Evolutionary conservation across 805 yeast genomes (phyloP).

Genomic region (Kuraishia capsulata): DNA sequence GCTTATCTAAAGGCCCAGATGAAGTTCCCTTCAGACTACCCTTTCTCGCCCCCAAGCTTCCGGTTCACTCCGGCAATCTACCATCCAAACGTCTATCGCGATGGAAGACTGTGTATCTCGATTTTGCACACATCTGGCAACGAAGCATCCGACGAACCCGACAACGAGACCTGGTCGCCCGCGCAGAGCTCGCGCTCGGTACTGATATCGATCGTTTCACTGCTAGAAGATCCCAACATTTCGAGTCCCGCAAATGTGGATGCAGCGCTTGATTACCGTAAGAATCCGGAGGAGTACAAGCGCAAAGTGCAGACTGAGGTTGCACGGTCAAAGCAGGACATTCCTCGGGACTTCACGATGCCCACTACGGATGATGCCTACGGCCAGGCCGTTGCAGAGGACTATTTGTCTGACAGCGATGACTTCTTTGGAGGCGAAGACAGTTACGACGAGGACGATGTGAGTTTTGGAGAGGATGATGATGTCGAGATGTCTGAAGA

Average conservation of each 20-base stretch:
- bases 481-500: conserved; percentile 4
- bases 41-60: conserved; percentile 87
- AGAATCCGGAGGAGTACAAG: conserved; percentile 67
- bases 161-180: conserved; percentile 90
- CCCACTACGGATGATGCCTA: conserved; percentile 63
- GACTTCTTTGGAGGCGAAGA: conserved; percentile 3
- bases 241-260: conserved; percentile 94
- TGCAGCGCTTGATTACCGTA: conserved; percentile 87
- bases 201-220: conserved; percentile 79
- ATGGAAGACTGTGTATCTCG: conserved; percentile 88
- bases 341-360: conserved; percentile 79
- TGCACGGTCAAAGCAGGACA: conserved; percentile 72
- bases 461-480: conserved; percentile 7
- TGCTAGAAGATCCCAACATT: conserved; percentile 89
- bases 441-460: conserved; percentile 9
- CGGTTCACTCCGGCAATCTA: conserved; percentile 88
- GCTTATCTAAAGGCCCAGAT: conserved; percentile 92
- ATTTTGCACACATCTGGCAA: conserved; percentile 81
- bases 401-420: conserved; percentile 10
- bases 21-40: conserved; percentile 88
- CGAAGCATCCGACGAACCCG: conserved; percentile 86
- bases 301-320: conserved; percentile 74
- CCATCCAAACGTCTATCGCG: conserved; percentile 93
- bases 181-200: conserved; percentile 91
- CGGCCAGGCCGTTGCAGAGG: conserved; percentile 21